These are phyloP conservation scores for Corymbia maculata DNA, from an alignment of 345 rosid species.

Conservation along the genomic window DNA sequence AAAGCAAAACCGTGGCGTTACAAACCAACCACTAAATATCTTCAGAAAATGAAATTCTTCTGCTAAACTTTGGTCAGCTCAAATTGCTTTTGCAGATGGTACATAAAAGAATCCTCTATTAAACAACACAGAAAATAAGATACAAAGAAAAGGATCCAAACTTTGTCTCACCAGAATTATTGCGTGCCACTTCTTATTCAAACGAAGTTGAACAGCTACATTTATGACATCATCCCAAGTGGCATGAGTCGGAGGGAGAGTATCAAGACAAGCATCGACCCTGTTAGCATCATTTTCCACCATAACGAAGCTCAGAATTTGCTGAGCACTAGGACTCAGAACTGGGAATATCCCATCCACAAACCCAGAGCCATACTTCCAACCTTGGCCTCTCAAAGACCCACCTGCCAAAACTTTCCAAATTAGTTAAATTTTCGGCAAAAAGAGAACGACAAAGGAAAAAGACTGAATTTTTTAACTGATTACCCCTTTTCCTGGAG, in stretches of 20 bases:
- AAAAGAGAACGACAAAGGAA: not conserved
- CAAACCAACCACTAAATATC: not conserved
- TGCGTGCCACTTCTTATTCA: constrained; percentile 70
- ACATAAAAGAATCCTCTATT: not conserved
- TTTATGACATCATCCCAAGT: constrained; percentile 87
- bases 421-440: not conserved
- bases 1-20: not conserved
- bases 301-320: constrained; percentile 43
- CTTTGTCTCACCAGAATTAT: constrained; percentile 45
- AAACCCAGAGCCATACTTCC: constrained; percentile 95
- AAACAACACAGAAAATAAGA: not conserved
- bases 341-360: constrained; percentile 95
- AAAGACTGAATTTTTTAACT: not conserved
- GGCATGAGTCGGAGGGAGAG: constrained; percentile 57
- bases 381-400: constrained; percentile 77
- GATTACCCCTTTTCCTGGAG: constrained; percentile 59
- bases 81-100: not conserved
- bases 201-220: constrained; percentile 72
- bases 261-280: constrained; percentile 42
- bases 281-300: constrained; percentile 33
- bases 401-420: constrained; percentile 41
- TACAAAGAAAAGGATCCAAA: not conserved
- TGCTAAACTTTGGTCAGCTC: not conserved
- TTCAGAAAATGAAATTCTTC: not conserved
- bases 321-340: constrained; percentile 67